phyloP scores from a whole-genome alignment of 2,329 filamentous ascomycete species.

The Teratosphaeria viscida region DNA sequence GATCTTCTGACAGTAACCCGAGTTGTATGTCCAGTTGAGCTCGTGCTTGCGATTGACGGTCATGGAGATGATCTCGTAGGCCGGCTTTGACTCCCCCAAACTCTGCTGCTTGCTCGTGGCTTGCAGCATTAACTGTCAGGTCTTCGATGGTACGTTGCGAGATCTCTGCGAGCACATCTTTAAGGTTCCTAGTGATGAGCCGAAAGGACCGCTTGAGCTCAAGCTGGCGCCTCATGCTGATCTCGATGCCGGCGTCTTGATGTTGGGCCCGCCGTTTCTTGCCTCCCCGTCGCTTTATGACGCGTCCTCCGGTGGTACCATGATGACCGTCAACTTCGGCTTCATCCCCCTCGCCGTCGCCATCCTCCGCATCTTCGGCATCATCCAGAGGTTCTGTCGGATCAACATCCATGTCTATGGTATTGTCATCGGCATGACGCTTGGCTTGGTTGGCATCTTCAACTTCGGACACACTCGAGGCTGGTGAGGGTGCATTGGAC shows the following conservation, averaged over 20 bases:
- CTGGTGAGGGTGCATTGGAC: constrained; percentile 11
- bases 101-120: constrained; percentile 45
- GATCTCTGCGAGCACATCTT: constrained; percentile 55
- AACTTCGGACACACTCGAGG: constrained; percentile 13
- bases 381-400: neutral
- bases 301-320: constrained; percentile 10
- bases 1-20: constrained; percentile 27
- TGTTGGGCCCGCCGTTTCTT: constrained; percentile 39
- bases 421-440: constrained; percentile 5
- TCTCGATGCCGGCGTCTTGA: constrained; percentile 35
- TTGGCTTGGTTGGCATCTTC: constrained; percentile 6
- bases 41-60: constrained; percentile 29
- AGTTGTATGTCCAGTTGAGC: constrained; percentile 28
- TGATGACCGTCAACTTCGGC: constrained; percentile 15
- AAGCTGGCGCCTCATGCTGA: constrained; percentile 46
- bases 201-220: constrained; percentile 56
- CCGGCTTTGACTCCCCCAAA: constrained; percentile 40
- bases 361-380: constrained; percentile 10
- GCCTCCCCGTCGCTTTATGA: constrained; percentile 10
- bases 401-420: constrained; percentile 2
- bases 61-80: constrained; percentile 39
- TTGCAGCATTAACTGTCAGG: constrained; percentile 44
- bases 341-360: constrained; percentile 16
- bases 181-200: constrained; percentile 52
- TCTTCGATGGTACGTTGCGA: constrained; percentile 50